phyloP scores from a whole-genome alignment of 257 asterid genomes.

The Fraxinus quadrangulata region DNA sequence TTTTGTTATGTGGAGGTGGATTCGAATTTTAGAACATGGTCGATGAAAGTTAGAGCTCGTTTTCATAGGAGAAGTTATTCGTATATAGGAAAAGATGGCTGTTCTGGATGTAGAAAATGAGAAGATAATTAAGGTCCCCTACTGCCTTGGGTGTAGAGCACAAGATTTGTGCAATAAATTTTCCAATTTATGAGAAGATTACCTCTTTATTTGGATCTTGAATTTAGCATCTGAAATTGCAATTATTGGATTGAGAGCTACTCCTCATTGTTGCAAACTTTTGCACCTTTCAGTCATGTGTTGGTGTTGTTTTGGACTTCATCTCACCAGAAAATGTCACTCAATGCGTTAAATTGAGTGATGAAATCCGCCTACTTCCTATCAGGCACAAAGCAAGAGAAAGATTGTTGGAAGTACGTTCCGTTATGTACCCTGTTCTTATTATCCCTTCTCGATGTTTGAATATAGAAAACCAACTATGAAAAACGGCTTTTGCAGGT shows the following conservation, averaged over 20 bases:
- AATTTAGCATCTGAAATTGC: background rate
- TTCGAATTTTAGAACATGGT: background rate
- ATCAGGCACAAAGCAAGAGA: conserved; percentile 69
- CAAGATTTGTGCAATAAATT: background rate
- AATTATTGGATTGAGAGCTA: conserved; percentile 16
- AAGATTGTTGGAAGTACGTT: conserved; percentile 70
- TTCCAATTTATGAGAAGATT: background rate
- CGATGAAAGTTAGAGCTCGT: background rate
- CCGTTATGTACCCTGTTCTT: background rate
- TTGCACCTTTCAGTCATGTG: conserved; percentile 66
- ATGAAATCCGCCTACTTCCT: conserved; percentile 89
- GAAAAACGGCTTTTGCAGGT: conserved; percentile 53
- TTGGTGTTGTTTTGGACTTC: conserved; percentile 76
- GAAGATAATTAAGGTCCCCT: background rate
- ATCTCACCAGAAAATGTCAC: conserved; percentile 90
- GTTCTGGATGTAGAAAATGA: background rate
- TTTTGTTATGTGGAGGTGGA: background rate
- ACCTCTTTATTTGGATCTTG: background rate
- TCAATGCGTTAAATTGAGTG: conserved; percentile 68
- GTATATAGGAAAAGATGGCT: background rate
- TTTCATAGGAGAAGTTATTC: background rate
- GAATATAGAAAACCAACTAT: conserved; percentile 6
- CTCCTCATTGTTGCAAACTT: conserved; percentile 26
- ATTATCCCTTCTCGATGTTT: background rate
- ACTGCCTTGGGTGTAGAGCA: background rate